Base-by-base conservation (phyloP, 495 filamentous ascomycete species). In the Trichoderma orchidacearum region DNA sequence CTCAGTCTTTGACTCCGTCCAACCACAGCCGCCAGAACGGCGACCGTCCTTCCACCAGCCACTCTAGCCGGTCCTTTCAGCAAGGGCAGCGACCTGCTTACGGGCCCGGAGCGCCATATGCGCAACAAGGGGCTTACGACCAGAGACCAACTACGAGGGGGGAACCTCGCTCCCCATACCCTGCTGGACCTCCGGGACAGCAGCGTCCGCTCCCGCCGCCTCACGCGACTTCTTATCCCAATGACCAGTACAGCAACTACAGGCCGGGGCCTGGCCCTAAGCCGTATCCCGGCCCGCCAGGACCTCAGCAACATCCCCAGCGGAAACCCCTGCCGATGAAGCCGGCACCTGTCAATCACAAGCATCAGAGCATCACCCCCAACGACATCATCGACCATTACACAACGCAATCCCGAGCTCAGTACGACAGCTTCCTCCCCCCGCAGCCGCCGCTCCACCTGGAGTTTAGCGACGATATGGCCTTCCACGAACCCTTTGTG, bases 401-500 rank as follows among this genome's bases (percentile, higher is more conserved):
- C 27, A 48, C 38, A 11, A 48, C 38, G 5, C 38, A 48, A n/a
- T 25, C 38, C 18, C 38, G 38, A 48, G 38, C 38, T 25, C 18
- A 48, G 18, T 48, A 48, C 18, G 38, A 48, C 38, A 12, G 70
- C 67, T 12, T 70, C 71, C 17, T 76, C 75, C 38, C 38, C 7
- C 38, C 38, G 4, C 38, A 48, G 38, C 38, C 38, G 13, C 38
- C 38, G 38, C 7, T 48, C 7, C 38, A 48, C 18, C 38, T 48
- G 17, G 38, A 48, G 18, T 48, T 48, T 25, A 3, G 38, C 38
- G 8, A 48, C 38, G 38, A 48, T 18, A n/a, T n/a, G n/a, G n/a
- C n/a, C n/a, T 23, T 48, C 3, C 38, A 48, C 18, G 18, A 71
- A 6, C 76, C 74, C 17, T 85, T 82, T 0, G 66, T 77, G 13